Base-by-base conservation (phyloP, 768 basidiomycete species). In the Naganishia friedmannii region DNA sequence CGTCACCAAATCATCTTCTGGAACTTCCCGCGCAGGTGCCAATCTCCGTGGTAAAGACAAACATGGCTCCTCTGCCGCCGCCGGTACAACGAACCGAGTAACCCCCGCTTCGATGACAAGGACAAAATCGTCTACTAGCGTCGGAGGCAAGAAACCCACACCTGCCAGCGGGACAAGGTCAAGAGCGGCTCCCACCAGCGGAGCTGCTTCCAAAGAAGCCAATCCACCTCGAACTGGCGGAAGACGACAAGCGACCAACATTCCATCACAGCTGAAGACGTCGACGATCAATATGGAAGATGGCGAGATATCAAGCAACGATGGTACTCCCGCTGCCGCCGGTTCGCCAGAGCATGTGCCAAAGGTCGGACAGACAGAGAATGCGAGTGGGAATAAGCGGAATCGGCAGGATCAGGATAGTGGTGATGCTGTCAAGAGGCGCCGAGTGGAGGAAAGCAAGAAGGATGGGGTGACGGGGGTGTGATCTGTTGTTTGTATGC, bases 221-320 rank as follows among this genome's bases (percentile, higher is more conserved):
- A 8, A 21, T 60, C 31, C 39, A 8, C n/a, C 60, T 12, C 37
- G 60, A 5, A 23, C 9, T n/a, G 60, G 39, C 42, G 60, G 60
- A 19, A 3, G 60, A 63, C 37, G 60, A 39, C 57, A 58, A 58
- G 57, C 57, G 15, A 45, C 42, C 37, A 42, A 63, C 15, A 42
- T 37, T 3, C 60, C 39, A 13, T 63, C 60, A 8, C 60, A 63
- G 42, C 26, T 63, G 23, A 63, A 63, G 32, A 42, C 60, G 3
- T 63, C 60, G 31, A 39, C 34, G 26, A 63, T 45, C 39, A 63
- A 29, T 26, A 63, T 63, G 60, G 60, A 63, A 46, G 60, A 63
- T 29, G 60, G 60, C n/a, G 60, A 63, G 39, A 63, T 63, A 6
- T 63, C 60, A 10, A 45, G 60, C n/a, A 63, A 63, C 39, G 23